Evolutionary conservation across 345 rosid genomes (phyloP).

Genomic region (Rhizophora mangle): DNA sequence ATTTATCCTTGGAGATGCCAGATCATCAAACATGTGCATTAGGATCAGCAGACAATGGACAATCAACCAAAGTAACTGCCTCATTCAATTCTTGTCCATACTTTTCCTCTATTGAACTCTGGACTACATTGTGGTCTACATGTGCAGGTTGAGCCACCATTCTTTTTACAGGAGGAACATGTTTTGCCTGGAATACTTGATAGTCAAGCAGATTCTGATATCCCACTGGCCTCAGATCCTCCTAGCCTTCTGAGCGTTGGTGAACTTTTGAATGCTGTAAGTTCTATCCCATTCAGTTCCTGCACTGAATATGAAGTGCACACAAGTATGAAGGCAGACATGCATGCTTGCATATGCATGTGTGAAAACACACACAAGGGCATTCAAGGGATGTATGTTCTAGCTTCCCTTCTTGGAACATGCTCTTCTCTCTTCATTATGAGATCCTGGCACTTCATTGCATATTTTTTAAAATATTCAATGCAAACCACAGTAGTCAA

Average conservation of each 20-base stretch:
- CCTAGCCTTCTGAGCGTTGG: constrained; percentile 50
- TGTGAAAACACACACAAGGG: too few relatives aligned
- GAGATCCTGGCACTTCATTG: not conserved
- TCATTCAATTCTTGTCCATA: not conserved
- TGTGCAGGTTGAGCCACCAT: constrained; percentile 42
- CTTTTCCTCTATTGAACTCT: not conserved
- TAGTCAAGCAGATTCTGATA: constrained; percentile 35
- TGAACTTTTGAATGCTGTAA: constrained; percentile 57
- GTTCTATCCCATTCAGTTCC: constrained; percentile 15
- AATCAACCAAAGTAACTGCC: constrained; percentile 33
- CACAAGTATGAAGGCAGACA: too few relatives aligned
- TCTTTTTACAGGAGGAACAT: constrained; percentile 36
- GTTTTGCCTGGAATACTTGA: constrained; percentile 30
- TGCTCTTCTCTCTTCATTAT: not conserved
- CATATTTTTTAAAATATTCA: too few relatives aligned
- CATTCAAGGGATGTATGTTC: too few relatives aligned
- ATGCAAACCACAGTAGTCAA: not conserved
- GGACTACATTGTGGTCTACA: not conserved
- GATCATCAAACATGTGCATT: constrained; percentile 26
- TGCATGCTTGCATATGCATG: too few relatives aligned
- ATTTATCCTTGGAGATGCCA: constrained; percentile 41
- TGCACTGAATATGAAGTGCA: too few relatives aligned
- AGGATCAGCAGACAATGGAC: constrained; percentile 30
- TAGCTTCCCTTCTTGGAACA: not conserved
- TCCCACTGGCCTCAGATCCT: constrained; percentile 26